Percentiles rank a stretch among this genome's conserved stretches.
Conservation (phyloP, 768 basidiomycete species). For the Mycena olivaceomarginata region DNA sequence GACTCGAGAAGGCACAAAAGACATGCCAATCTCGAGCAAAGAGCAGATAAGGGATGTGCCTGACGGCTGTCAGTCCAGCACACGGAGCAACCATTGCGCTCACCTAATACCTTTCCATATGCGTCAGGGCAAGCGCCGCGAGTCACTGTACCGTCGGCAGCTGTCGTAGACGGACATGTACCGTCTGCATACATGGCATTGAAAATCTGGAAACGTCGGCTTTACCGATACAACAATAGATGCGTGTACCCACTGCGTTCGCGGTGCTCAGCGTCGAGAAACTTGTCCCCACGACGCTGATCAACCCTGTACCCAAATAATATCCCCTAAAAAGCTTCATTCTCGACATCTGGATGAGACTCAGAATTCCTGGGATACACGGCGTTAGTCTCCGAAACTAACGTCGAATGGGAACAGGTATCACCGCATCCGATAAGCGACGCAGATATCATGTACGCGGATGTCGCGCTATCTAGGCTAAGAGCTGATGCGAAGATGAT, state of each 20-base stretch:
- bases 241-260: constrained; percentile 58
- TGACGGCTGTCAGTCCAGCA: constrained; percentile 43
- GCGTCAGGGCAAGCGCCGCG: constrained; percentile 85
- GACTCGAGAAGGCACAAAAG: constrained; percentile 80
- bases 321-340: constrained; percentile 76
- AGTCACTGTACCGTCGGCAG: constrained; percentile 75
- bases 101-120: constrained; percentile 86
- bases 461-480: not conserved
- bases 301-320: constrained; percentile 86
- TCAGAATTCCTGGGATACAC: constrained; percentile 75
- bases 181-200: constrained; percentile 86
- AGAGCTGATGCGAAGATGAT: not conserved
- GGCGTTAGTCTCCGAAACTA: not conserved
- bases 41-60: constrained; percentile 88
- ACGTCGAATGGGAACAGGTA: not conserved
- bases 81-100: constrained; percentile 14
- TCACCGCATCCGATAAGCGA: constrained; percentile 2
- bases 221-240: constrained; percentile 37
- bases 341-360: constrained; percentile 87
- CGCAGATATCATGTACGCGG: not conserved
- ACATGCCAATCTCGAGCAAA: constrained; percentile 87
- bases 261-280: constrained; percentile 25
- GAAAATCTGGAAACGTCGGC: constrained; percentile 69
- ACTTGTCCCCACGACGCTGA: constrained; percentile 59
- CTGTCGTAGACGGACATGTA: constrained; percentile 79